Evolutionary conservation across 345 rosid genomes (phyloP).

Genomic region (Citrus cavaleriei): DNA sequence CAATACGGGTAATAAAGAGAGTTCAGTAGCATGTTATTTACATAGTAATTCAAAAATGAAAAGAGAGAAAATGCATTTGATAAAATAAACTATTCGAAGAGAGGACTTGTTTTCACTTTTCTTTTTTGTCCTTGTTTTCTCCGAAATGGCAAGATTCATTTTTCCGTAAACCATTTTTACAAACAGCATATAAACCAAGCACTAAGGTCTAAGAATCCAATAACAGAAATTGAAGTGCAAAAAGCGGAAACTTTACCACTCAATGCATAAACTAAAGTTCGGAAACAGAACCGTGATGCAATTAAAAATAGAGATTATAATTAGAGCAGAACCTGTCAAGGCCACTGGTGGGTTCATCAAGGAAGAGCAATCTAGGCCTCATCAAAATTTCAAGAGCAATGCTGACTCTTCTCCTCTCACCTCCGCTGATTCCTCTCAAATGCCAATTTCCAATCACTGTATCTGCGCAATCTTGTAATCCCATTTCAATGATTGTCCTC

Average conservation of each 20-base stretch:
- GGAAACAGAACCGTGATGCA: background rate
- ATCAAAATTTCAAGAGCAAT: constrained; percentile 91
- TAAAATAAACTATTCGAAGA: background rate
- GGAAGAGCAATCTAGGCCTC: constrained; percentile 92
- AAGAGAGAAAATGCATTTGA: background rate
- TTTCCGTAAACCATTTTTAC: too few relatives aligned
- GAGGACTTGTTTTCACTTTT: too few relatives aligned
- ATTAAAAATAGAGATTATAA: background rate
- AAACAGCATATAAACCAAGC: too few relatives aligned
- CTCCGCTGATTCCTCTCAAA: constrained; percentile 89
- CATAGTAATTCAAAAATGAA: background rate
- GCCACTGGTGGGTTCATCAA: constrained; percentile 96
- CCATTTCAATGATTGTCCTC: constrained; percentile 89
- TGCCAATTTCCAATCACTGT: constrained; percentile 97
- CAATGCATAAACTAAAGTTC: too few relatives aligned
- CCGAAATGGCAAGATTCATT: too few relatives aligned
- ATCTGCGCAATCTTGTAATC: constrained; percentile 93
- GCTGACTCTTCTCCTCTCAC: constrained; percentile 91
- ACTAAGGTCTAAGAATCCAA: too few relatives aligned
- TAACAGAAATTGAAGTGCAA: background rate
- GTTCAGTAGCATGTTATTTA: background rate
- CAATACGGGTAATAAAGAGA: background rate
- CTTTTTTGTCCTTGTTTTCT: too few relatives aligned
- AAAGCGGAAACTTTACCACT: background rate
- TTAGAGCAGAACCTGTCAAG: constrained; percentile 64